Percentiles rank a stretch among this genome's conserved stretches.
Evolutionary conservation across 164 flowering plant genomes (phyloP).

Genomic region (Umbilicus rupestris): DNA sequence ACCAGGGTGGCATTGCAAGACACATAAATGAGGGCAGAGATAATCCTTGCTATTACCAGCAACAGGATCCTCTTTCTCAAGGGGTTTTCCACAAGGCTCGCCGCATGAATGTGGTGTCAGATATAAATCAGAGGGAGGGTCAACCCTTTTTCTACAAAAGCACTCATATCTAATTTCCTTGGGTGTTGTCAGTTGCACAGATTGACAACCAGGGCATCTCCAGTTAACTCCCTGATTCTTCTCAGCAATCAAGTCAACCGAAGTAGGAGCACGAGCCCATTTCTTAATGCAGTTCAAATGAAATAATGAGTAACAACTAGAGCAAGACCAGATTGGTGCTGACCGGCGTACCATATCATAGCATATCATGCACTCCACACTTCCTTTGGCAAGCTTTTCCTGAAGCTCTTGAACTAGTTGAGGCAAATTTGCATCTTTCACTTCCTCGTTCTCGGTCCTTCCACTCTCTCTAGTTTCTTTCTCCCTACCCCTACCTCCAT

Average conservation of each 20-base stretch:
- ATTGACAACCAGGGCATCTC: constrained; percentile 98
- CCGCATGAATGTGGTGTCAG: constrained; percentile 97
- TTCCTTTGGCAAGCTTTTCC: constrained; percentile 64
- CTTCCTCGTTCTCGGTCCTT: constrained; percentile 9
- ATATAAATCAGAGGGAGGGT: constrained; percentile 82
- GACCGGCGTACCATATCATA: constrained; percentile 87
- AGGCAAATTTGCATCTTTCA: constrained; percentile 41
- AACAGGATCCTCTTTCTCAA: constrained; percentile 34
- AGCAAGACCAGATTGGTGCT: constrained; percentile 88
- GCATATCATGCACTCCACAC: constrained; percentile 95
- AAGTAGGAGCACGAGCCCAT: constrained; percentile 95
- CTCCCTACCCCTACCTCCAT: constrained; percentile 14
- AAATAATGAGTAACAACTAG: constrained; percentile 83
- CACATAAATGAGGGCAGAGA: constrained; percentile 82
- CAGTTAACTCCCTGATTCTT: constrained; percentile 76
- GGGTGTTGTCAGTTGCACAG: constrained; percentile 55
- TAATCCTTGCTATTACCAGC: constrained; percentile 29
- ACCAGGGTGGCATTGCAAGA: constrained; percentile 95
- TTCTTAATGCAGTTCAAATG: constrained; percentile 79
- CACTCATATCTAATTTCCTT: constrained; percentile 79
- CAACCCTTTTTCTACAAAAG: constrained; percentile 77
- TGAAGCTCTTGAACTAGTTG: constrained; percentile 89
- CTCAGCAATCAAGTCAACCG: constrained; percentile 61
- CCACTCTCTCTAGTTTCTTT: constrained; percentile 9
- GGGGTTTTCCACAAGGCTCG: constrained; percentile 80